Evolutionary conservation across 768 basidiomycete species (phyloP), one percentile per base, ranked within the genome.

Genomic region (Macrolepiota fuliginosa): DNA sequence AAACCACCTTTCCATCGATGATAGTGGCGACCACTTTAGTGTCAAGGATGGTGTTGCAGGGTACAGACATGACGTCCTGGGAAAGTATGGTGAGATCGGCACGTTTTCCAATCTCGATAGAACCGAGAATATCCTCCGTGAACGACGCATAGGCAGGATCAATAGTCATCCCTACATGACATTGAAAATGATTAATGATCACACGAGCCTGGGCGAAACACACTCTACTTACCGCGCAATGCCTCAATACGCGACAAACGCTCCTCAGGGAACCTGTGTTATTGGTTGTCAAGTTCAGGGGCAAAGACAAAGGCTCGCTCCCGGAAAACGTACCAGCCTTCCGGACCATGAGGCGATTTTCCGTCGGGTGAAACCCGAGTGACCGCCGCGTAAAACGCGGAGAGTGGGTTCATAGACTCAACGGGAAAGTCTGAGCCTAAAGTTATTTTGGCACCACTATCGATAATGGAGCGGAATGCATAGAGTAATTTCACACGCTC

Each of bases 371-470:
- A 85, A 51, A 91, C 74, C 39, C 95, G 83, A 2, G 92, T 87
- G 25, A 94, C 80, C 1, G 94, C 93, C n/a, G 95, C 92, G 70
- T 92, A 92, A 72, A 96, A 94, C 2, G 89, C 88, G 58, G 83
- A 77, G 40, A 97, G 79, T 12, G 95, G 95, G 69, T 94, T 92
- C 73, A 94, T 81, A 39, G 83, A 81, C 68, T 96, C 96, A 35
- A 98, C 92, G 0, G 95, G 95, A 64, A 91, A 92, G 74, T 96
- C 94, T 3, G 92, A 92, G 13, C 96, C 94, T 24, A 96, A 73
- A 2, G 90, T 85, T 58, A 95, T 86, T 60, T 83, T 75, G 58
- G 86, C 85, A 52, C 86, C 86, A 59, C 80, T 81, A 66, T 88
- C 81, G 36, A 89, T 69, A 29, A 91, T 77, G 47, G 88, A 84